A percentile compares a stretch with the other conserved stretches of the same genome.
Evolutionary conservation across 768 basidiomycete species (phyloP).

Genomic region (Leccinum sublutescens): DNA sequence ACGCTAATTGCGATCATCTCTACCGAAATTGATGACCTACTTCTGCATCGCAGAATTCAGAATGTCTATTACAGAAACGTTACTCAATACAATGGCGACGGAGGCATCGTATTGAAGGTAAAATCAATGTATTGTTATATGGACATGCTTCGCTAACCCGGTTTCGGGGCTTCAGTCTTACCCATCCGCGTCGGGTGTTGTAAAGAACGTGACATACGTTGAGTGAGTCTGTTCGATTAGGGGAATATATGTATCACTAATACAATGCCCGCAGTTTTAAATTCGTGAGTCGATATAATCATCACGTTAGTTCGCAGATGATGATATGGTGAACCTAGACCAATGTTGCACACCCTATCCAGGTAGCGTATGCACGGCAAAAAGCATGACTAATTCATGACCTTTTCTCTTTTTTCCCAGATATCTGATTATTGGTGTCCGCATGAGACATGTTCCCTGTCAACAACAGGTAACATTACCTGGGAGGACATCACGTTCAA

Average conservation of each 20-base stretch:
- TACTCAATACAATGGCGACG: not conserved
- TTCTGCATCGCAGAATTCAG: not conserved
- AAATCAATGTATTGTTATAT: not conserved
- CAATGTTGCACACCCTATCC: conserved; percentile 4
- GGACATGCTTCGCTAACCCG: not conserved
- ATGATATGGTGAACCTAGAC: conserved; percentile 3
- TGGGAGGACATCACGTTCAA: conserved; percentile 11
- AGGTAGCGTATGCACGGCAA: conserved; percentile 4
- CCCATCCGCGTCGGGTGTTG: conserved; percentile 9
- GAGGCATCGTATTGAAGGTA: conserved; percentile 13
- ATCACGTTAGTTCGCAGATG: not conserved
- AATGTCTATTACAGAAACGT: conserved; percentile 13
- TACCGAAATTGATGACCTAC: not conserved
- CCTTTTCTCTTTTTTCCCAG: not conserved
- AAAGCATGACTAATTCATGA: not conserved
- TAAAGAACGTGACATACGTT: conserved; percentile 11
- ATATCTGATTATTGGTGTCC: conserved; percentile 9
- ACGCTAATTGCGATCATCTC: not conserved
- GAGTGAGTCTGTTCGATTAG: conserved; percentile 1
- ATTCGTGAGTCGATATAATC: conserved; percentile 3
- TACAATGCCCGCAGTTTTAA: conserved; percentile 2
- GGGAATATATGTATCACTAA: not conserved
- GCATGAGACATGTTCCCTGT: not conserved
- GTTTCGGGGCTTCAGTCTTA: conserved; percentile 5
- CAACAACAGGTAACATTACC: conserved; percentile 1